Evolutionary conservation across 2,329 filamentous ascomycete species (phyloP).

Genomic region (Fusarium sp.): DNA sequence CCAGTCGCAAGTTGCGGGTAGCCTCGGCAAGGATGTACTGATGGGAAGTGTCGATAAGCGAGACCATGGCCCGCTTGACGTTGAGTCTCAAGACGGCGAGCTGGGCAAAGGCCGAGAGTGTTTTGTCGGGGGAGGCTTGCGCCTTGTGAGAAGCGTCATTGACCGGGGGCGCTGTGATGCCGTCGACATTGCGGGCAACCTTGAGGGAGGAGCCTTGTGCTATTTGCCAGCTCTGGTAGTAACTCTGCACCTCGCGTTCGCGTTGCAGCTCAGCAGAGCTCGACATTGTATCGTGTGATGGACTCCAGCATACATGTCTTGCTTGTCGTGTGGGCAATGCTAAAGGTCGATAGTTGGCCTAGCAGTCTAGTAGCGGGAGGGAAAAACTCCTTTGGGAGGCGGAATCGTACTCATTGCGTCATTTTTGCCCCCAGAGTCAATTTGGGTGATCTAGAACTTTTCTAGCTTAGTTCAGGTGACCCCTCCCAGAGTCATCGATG

Average conservation of each 20-base stretch:
- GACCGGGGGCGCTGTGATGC: constrained; percentile 45
- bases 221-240: constrained; percentile 48
- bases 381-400: constrained; percentile 18
- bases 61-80: constrained; percentile 61
- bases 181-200: constrained; percentile 48
- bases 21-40: constrained; percentile 65
- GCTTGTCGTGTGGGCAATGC: constrained; percentile 7
- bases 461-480: constrained; percentile 13
- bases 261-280: constrained; percentile 46
- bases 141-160: constrained; percentile 49
- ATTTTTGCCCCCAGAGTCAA: constrained; percentile 28
- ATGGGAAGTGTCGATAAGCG: constrained; percentile 57
- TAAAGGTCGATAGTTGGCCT: not conserved
- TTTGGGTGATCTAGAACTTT: constrained; percentile 14
- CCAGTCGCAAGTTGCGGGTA: constrained; percentile 58
- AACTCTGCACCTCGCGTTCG: constrained; percentile 48
- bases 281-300: constrained; percentile 34
- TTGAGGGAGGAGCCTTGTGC: constrained; percentile 49
- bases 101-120: constrained; percentile 61
- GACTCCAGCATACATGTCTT: constrained; percentile 18
- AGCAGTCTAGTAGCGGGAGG: not conserved
- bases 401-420: constrained; percentile 21
- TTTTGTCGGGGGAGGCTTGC: constrained; percentile 50
- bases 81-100: constrained; percentile 60
- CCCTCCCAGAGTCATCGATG: not conserved